phyloP scores from a whole-genome alignment of 306 rosid species.

The Elaeagnus macrophylla region DNA sequence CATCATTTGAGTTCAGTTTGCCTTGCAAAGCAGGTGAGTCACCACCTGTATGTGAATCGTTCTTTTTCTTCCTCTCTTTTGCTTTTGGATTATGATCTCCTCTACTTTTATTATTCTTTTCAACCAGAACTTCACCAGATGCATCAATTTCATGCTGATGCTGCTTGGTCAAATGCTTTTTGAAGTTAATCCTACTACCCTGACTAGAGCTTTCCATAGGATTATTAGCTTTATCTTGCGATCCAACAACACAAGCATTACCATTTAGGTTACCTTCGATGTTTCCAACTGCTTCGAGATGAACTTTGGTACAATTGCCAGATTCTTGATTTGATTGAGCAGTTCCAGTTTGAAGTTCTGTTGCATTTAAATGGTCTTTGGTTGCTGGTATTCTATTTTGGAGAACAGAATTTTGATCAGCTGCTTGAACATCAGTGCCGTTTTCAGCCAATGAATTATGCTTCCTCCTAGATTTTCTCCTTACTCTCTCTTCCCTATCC shows the following conservation, averaged over 20 bases:
- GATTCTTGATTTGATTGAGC: constrained; percentile 11
- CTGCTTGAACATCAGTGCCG: constrained; percentile 21
- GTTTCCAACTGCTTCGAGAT: constrained; percentile 6
- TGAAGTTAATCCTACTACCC: constrained; percentile 4
- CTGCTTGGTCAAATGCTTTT: constrained; percentile 14
- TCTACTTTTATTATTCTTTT: constrained; percentile 12
- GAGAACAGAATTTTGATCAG: constrained; percentile 22
- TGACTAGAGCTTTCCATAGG: constrained; percentile 8
- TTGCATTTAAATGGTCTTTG: constrained; percentile 19
- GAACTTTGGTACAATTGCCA: constrained; percentile 13
- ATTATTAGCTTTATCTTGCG: constrained; percentile 15
- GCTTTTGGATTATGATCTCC: constrained; percentile 10
- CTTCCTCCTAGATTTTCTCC: constrained; percentile 40
- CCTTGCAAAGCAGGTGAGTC: constrained; percentile 11
- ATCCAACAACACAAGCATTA: constrained; percentile 3
- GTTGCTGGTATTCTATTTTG: constrained; percentile 14
- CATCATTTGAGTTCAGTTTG: constrained; percentile 7
- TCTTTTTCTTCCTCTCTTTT: constrained; percentile 6
- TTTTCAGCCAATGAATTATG: constrained; percentile 23
- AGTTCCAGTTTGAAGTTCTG: constrained; percentile 14
- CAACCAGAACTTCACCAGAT: constrained; percentile 18
- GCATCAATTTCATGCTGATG: constrained; percentile 16
- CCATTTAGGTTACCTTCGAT: constrained; percentile 10
- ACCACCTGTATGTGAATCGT: constrained; percentile 8
- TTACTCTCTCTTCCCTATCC: constrained; percentile 21